Evolutionary conservation across 257 asterid genomes (phyloP), one percentile per base, ranked within the genome.

Genomic region (Lantana camara): DNA sequence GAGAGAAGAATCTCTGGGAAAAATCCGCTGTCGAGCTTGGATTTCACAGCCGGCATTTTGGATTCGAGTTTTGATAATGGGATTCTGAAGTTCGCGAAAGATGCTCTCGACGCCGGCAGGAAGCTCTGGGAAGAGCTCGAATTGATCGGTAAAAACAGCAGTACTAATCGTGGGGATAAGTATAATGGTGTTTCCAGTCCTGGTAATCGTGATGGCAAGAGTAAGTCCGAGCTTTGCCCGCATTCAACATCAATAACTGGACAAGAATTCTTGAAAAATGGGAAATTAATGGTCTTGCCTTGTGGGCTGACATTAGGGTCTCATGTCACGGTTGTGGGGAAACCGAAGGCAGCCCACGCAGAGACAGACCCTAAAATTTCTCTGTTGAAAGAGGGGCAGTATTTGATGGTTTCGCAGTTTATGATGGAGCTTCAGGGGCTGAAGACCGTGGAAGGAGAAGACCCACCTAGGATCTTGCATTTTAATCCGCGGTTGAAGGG

Each of bases 391-490:
- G 85, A 80, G 54, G 96, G 98, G 9, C 97, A 92, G 54, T 80
- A 70, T 52, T 69, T 80, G 69, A 89, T 87, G 97, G 96, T 92
- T 68, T 89, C 98, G 0, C 98, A 92, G 76, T 92, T 92, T 56
- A 85, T 89, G 95, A 85, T 92, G 93, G 98, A 92, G 71, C 38
- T 92, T 67, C 96, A 89, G 79, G 98, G 98, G 32, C 70, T 92
- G 65, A 89, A 87, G 82, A 74, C 85, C 2, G 97, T 90, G 70
- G 98, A 93, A 56, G 96, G 92, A 45, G 98, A 89, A 76, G 96
- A 89, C 59, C 98, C 98, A 0, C 98, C 98, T 1, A 80, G 96
- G 78, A 86, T 89, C 38, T 67, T 91, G 79, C 98, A 91, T 81
- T 75, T 88, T 9, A 91, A 91, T 74, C 98, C 98, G 0, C 48